Percentiles rank a stretch among this genome's conserved stretches.
These are phyloP conservation scores for Nicotiana tomentosiformis DNA, from an alignment of 257 asterid genomes.

Conservation along the genomic window DNA sequence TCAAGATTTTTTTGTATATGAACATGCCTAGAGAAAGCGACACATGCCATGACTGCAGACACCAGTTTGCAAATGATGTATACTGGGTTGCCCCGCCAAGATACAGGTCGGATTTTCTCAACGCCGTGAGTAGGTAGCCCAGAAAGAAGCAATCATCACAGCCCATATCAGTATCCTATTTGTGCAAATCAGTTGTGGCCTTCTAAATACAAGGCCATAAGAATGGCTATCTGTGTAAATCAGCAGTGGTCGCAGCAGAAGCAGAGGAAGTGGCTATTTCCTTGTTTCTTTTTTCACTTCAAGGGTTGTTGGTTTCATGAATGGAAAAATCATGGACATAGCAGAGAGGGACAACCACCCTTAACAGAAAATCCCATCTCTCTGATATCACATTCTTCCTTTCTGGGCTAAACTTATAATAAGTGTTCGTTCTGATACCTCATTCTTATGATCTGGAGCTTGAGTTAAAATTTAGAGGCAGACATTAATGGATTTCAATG, in stretches of 20 bases:
- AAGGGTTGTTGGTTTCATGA: not conserved
- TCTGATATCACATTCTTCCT: not conserved
- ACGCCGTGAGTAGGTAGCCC: not conserved
- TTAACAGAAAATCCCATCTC: too few relatives aligned
- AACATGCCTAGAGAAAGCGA: not conserved
- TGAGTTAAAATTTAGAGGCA: not conserved
- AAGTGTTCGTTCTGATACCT: not conserved
- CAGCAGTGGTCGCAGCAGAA: not conserved
- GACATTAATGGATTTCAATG: not conserved
- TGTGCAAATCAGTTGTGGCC: too few relatives aligned
- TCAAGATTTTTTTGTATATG: not conserved
- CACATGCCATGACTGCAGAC: not conserved
- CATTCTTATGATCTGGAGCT: not conserved
- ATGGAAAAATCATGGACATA: not conserved
- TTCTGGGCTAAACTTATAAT: not conserved
- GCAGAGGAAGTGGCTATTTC: too few relatives aligned
- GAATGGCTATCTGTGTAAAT: not conserved
- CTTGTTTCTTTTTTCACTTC: too few relatives aligned
- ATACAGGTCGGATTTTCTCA: not conserved
- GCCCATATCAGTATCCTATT: too few relatives aligned
- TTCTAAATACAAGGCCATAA: too few relatives aligned
- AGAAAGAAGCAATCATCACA: not conserved
- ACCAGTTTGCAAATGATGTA: not conserved
- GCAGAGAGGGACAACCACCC: too few relatives aligned
- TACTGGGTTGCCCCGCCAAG: conserved; percentile 21